Evolutionary conservation across 139 green algal species (phyloP).

Genomic region (Chlorella sorokiniana): DNA sequence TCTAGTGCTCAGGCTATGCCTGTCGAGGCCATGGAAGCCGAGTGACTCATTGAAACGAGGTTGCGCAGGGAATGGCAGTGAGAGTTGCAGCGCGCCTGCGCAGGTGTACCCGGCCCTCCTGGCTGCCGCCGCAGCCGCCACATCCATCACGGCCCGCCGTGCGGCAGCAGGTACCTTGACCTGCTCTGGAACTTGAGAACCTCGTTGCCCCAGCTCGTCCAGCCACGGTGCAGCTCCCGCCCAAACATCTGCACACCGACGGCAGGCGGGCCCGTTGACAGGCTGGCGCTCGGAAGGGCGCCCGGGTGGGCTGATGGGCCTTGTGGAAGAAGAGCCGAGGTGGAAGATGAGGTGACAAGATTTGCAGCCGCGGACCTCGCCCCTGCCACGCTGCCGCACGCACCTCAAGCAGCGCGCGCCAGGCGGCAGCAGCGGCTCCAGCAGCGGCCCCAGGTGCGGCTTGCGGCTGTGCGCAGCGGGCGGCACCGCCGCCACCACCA

Average conservation of each 20-base stretch:
- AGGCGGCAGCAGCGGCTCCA: conserved; percentile 30
- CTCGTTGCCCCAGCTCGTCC: conserved; percentile 81
- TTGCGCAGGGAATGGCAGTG: too few relatives aligned
- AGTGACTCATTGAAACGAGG: too few relatives aligned
- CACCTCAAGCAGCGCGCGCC: conserved; percentile 21
- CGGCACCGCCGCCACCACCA: conserved; percentile 20
- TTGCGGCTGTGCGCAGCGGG: conserved; percentile 50
- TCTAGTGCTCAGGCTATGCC: too few relatives aligned
- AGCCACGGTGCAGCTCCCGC: conserved; percentile 70
- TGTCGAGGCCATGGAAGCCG: too few relatives aligned
- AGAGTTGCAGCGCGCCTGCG: too few relatives aligned
- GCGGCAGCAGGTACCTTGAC: background rate
- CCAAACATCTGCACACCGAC: conserved; percentile 79
- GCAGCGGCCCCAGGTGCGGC: conserved; percentile 60
- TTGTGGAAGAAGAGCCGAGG: background rate
- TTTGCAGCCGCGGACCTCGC: background rate
- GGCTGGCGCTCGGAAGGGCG: too few relatives aligned
- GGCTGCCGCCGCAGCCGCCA: background rate
- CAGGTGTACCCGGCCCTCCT: too few relatives aligned
- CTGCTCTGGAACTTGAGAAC: conserved; percentile 67
- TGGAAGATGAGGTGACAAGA: background rate
- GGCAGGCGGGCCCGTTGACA: background rate
- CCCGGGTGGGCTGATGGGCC: background rate
- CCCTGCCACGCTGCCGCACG: background rate
- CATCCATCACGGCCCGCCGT: background rate